These are phyloP conservation scores for Coniosporium apollinis DNA, from an alignment of 495 filamentous ascomycete genomes.

Conservation along the genomic window DNA sequence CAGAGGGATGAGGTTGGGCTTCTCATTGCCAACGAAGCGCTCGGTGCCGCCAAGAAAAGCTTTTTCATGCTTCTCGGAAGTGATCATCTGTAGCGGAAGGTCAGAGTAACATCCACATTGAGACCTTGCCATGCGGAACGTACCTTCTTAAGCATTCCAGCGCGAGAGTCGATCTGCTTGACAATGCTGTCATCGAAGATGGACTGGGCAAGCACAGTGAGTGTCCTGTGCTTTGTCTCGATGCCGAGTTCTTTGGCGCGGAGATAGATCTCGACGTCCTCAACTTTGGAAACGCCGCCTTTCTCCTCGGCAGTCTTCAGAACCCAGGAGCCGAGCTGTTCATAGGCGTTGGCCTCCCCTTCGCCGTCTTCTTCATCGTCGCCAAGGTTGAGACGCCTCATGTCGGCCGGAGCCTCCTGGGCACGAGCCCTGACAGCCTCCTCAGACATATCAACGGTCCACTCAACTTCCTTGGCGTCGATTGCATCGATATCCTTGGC, in stretches of 20 bases:
- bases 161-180: slow-evolving; percentile 69
- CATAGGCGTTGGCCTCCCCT: slow-evolving; percentile 62
- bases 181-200: slow-evolving; percentile 83
- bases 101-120: slow-evolving; percentile 12
- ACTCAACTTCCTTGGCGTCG: slow-evolving; percentile 69
- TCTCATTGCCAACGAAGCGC: slow-evolving; percentile 73
- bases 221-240: slow-evolving; percentile 83
- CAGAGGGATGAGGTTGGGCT: slow-evolving; percentile 58
- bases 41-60: slow-evolving; percentile 94
- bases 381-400: slow-evolving; percentile 76
- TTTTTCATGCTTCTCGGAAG: slow-evolving; percentile 84
- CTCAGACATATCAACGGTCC: slow-evolving; percentile 88
- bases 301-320: slow-evolving; percentile 51
- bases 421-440: slow-evolving; percentile 89
- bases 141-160: slow-evolving; percentile 76
- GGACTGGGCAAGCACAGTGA: slow-evolving; percentile 81
- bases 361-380: slow-evolving; percentile 73
- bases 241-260: slow-evolving; percentile 95
- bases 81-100: no score
- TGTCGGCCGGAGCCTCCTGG: slow-evolving; percentile 73
- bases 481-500: slow-evolving; percentile 51
- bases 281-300: slow-evolving; percentile 55
- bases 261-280: slow-evolving; percentile 78
- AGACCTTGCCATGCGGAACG: no score
- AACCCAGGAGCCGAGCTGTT: slow-evolving; percentile 89